Evolutionary conservation across 345 rosid species (phyloP).

Genomic region (Brassica incana): DNA sequence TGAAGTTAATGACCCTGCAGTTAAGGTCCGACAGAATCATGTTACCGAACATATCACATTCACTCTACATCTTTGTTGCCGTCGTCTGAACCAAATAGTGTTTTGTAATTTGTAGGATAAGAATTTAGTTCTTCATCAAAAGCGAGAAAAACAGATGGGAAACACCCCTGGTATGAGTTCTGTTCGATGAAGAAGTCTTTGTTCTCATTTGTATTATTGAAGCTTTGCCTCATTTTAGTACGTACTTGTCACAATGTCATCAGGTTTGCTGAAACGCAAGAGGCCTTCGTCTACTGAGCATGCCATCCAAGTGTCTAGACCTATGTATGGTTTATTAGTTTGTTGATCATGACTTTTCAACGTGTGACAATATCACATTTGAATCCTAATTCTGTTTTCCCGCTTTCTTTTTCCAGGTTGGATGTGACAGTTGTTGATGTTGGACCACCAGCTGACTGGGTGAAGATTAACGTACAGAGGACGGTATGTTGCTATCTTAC

Average conservation of each 20-base stretch:
- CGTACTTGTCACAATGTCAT: conserved; percentile 23
- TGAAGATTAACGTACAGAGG: conserved; percentile 85
- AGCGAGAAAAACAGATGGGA: conserved; percentile 79
- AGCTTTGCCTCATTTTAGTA: conserved; percentile 14
- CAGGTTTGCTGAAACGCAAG: conserved; percentile 84
- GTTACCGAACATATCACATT: conserved; percentile 19
- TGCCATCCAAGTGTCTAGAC: conserved; percentile 50
- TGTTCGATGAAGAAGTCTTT: conserved; percentile 11
- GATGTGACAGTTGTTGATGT: conserved; percentile 64
- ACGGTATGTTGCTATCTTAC: conserved; percentile 41
- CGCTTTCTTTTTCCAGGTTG: conserved; percentile 40
- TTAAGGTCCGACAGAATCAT: conserved; percentile 44
- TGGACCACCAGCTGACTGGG: conserved; percentile 97
- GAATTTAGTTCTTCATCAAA: conserved; percentile 56
- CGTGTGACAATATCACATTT: not conserved
- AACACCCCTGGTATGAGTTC: conserved; percentile 51
- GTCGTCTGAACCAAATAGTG: conserved; percentile 25
- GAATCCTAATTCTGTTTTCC: conserved; percentile 11
- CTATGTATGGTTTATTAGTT: conserved; percentile 55
- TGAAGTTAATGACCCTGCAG: conserved; percentile 63
- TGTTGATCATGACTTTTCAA: not conserved
- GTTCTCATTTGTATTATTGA: conserved; percentile 3
- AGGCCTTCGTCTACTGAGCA: conserved; percentile 50
- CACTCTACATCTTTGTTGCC: not conserved
- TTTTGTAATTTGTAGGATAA: conserved; percentile 53